A percentile compares a stretch with the other conserved stretches of the same genome.
phyloP scores from a whole-genome alignment of 2,329 filamentous ascomycete genomes.

The Rhexocercosporidium sp. region DNA sequence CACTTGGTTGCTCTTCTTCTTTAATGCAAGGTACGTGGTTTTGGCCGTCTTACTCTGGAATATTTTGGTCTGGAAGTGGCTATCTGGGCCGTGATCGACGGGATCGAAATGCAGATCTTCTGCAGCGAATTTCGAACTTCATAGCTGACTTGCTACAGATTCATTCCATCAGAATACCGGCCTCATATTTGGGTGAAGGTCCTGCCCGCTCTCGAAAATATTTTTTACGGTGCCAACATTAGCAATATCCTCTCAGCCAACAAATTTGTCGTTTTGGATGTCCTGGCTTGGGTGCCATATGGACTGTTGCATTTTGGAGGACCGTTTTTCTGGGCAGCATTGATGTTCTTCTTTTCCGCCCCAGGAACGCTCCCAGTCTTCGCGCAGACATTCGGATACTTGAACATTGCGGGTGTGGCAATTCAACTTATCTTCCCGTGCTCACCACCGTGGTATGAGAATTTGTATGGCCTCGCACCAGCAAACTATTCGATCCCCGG shows the following conservation, averaged over 20 bases:
- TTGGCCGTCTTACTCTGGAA: not conserved
- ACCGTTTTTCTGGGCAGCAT: slow-evolving; percentile 75
- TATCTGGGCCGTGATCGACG: slow-evolving; percentile 20
- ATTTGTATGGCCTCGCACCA: slow-evolving; percentile 85
- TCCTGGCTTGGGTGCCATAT: slow-evolving; percentile 93
- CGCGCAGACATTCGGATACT: slow-evolving; percentile 87
- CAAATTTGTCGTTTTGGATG: slow-evolving; percentile 80
- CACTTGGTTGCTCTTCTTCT: slow-evolving; percentile 90
- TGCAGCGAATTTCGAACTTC: not conserved
- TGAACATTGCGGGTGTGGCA: slow-evolving; percentile 85
- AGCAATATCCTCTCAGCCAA: slow-evolving; percentile 95
- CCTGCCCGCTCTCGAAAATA: slow-evolving; percentile 91
- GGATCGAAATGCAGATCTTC: slow-evolving; percentile 17
- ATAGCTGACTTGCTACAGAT: slow-evolving; percentile 57
- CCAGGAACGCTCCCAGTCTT: slow-evolving; percentile 86
- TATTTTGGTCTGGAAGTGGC: not conserved
- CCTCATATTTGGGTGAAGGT: slow-evolving; percentile 96
- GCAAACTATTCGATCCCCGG: slow-evolving; percentile 92
- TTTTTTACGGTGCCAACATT: slow-evolving; percentile 92
- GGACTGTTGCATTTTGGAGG: slow-evolving; percentile 89
- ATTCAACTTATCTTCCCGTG: slow-evolving; percentile 93
- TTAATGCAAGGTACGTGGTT: slow-evolving; percentile 68
- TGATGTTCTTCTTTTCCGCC: slow-evolving; percentile 88
- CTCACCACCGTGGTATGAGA: slow-evolving; percentile 97
- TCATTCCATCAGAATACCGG: slow-evolving; percentile 86